Evolutionary conservation across 1,284 basidiomycete species (phyloP).

Genomic region (Ceratobasidium sp.): DNA sequence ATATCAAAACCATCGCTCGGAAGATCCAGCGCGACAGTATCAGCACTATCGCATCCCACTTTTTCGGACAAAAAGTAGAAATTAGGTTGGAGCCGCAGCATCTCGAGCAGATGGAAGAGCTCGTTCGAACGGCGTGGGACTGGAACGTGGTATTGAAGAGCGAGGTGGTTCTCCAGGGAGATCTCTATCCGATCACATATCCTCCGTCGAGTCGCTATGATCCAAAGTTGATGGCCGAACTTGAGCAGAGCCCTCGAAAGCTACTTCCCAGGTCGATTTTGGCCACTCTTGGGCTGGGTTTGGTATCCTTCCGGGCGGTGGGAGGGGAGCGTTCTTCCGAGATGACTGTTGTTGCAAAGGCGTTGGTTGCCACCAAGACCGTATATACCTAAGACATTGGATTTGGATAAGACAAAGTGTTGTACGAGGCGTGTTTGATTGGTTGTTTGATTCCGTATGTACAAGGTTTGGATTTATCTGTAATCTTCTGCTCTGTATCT

Average conservation of each 20-base stretch:
- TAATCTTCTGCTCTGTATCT: neutral
- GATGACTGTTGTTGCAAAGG: constrained; percentile 20
- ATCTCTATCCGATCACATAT: neutral
- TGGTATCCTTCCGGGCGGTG: constrained; percentile 18
- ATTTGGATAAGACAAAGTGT: neutral
- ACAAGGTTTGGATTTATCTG: neutral
- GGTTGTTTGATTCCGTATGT: neutral
- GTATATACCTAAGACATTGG: neutral
- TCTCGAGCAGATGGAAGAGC: neutral
- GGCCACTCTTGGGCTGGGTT: constrained; percentile 19
- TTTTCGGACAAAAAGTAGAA: constrained; percentile 13
- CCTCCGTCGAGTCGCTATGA: constrained; percentile 7
- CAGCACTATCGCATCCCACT: neutral
- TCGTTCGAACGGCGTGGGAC: constrained; percentile 14
- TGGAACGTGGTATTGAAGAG: constrained; percentile 27
- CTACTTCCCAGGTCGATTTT: neutral
- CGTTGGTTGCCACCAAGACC: constrained; percentile 11
- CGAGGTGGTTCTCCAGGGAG: constrained; percentile 29
- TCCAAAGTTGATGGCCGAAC: constrained; percentile 4
- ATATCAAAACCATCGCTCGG: neutral
- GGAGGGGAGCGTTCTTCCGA: constrained; percentile 11
- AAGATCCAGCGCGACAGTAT: neutral
- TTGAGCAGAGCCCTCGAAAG: constrained; percentile 16
- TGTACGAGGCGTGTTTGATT: neutral
- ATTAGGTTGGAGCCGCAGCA: constrained; percentile 3